Evolutionary conservation across 495 filamentous ascomycete genomes (phyloP), one percentile per base, ranked within the genome.

Genomic region (Penicillium bialowiezense): DNA sequence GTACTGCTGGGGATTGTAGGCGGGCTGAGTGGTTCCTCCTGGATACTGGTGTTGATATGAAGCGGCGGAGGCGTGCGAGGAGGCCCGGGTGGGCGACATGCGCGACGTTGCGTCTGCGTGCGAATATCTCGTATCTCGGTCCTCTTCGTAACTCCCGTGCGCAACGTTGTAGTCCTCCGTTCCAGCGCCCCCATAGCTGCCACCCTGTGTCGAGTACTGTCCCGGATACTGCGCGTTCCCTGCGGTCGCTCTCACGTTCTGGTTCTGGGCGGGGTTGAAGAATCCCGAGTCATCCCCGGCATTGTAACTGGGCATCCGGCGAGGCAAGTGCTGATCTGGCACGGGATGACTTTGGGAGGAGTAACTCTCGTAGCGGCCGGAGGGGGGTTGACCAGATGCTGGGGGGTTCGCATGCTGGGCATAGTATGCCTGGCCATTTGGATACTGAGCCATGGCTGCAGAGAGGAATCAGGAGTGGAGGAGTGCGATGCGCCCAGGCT

Each of bases 1-100:
- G 63, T 90, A 97, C 43, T 86, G 72, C 65, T 91, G 89, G 2
- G 91, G 91, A 55, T 96, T 95, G 67, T 96, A 96, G 1, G 81
- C 70, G 12, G 75, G 65, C 39, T 81, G 83, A 14, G 70, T 72
- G 24, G 78, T 71, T 26, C 78, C 41, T 47, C 61, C 65, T 51
- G 76, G 68, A 44, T 81, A 73, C 45, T 85, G 82, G 50, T 86
- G 85, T 44, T 83, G 78, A 62, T 85, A 87, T 51, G 82, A 72
- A 52, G 77, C 70, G 17, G 74, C 67, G 31, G 72, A 65, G 50
- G 64, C 56, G 37, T 73, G 70, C 13, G 74, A 76, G 24, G 69
- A 62, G 39, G 72, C 60, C 48, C 71, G 64, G 56, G 59, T 67
- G 62, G 66, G 70, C 68, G 72, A 67, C 76, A 74, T 65, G 67